Evolutionary conservation across 2,329 filamentous ascomycete species (phyloP).

Genomic region (Verticillium longisporum): DNA sequence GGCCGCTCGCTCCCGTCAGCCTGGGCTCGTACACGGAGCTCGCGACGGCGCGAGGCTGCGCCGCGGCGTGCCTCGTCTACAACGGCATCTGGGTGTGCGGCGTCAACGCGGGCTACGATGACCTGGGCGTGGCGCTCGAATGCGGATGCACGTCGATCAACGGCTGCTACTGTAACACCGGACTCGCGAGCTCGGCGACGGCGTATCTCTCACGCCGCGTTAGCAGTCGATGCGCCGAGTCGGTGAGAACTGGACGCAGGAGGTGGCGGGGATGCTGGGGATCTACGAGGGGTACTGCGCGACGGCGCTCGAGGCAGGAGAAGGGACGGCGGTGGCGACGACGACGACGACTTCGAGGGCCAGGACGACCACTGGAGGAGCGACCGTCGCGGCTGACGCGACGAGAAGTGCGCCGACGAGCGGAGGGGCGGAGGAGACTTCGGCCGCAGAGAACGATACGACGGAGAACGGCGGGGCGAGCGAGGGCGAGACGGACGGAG

Average conservation of each 20-base stretch:
- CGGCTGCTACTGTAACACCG: slow-evolving; percentile 17
- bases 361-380: not conserved
- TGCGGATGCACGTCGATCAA: slow-evolving; percentile 17
- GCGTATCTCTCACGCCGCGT: slow-evolving; percentile 16
- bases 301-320: slow-evolving; percentile 14
- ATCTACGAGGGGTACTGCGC: slow-evolving; percentile 17
- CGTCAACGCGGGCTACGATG: slow-evolving; percentile 9
- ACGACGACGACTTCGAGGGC: not conserved
- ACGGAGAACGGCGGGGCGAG: not conserved
- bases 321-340: not conserved
- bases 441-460: not conserved
- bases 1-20: slow-evolving; percentile 8
- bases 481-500: not conserved
- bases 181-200: slow-evolving; percentile 14
- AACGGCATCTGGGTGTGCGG: slow-evolving; percentile 14
- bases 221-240: slow-evolving; percentile 12
- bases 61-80: slow-evolving; percentile 16
- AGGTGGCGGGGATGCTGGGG: slow-evolving; percentile 14
- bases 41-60: slow-evolving; percentile 15
- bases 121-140: slow-evolving; percentile 11
- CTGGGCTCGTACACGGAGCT: slow-evolving; percentile 6
- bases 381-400: not conserved
- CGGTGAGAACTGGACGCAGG: slow-evolving; percentile 11
- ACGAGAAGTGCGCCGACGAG: slow-evolving; percentile 1
- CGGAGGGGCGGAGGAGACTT: not conserved